These are phyloP conservation scores for Fusarium subglutinans DNA, from an alignment of 2,329 filamentous ascomycete genomes.

Conservation along the genomic window DNA sequence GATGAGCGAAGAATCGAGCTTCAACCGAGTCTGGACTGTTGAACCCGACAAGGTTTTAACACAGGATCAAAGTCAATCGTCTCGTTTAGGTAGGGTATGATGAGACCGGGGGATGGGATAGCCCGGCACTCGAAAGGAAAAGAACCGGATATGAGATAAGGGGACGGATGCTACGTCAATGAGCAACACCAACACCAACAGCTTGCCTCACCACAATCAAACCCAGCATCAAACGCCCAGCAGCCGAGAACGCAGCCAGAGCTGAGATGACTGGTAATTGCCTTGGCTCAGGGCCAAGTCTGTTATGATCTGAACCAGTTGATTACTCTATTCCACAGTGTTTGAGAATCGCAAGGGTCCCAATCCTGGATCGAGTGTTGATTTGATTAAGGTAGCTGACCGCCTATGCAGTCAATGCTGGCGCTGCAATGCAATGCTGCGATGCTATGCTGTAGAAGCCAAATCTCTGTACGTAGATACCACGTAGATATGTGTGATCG, in stretches of 20 bases:
- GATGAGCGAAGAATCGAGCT: conserved; percentile 2
- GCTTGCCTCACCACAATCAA: conserved; percentile 3
- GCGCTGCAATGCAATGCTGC: not conserved
- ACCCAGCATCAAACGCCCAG: not conserved
- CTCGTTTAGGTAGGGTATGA: conserved; percentile 7
- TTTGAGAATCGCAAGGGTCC: conserved; percentile 37
- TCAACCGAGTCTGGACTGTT: conserved; percentile 7
- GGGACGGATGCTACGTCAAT: not conserved
- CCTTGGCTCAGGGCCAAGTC: conserved; percentile 10
- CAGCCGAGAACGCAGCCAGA: not conserved
- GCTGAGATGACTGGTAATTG: conserved; percentile 27
- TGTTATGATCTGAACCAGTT: conserved; percentile 5
- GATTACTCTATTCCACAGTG: conserved; percentile 37
- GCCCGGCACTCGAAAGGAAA: conserved; percentile 1
- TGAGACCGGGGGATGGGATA: conserved; percentile 13
- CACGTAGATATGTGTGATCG: conserved; percentile 5
- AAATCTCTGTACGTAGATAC: not conserved
- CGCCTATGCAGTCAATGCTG: conserved; percentile 5
- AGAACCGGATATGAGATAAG: not conserved
- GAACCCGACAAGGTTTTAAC: conserved; percentile 19
- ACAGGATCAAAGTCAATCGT: conserved; percentile 16
- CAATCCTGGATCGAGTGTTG: conserved; percentile 7
- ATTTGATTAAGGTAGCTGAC: conserved; percentile 18
- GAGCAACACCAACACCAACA: conserved; percentile 3
- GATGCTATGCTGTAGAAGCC: not conserved